A percentile compares a stretch with the other conserved stretches of the same genome.
phyloP scores from a whole-genome alignment of 2,329 filamentous ascomycete genomes.

The Alternaria arborescens region DNA sequence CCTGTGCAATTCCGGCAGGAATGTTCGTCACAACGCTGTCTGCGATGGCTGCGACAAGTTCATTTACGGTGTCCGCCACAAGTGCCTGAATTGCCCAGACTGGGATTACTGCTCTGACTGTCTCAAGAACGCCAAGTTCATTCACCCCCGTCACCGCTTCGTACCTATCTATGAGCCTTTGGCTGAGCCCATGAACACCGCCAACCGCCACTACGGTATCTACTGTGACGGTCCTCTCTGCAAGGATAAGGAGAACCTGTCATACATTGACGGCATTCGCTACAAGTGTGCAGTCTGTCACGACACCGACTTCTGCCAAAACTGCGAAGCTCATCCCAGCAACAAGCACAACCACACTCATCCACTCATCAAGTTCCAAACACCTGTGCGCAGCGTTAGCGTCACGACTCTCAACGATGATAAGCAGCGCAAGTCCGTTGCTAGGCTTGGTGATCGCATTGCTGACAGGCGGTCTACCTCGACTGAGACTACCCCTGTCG shows the following conservation, averaged over 20 bases:
- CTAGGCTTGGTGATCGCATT: conserved; percentile 74
- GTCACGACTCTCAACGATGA: conserved; percentile 86
- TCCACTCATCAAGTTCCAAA: conserved; percentile 96
- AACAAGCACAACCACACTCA: conserved; percentile 95
- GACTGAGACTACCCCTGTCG: conserved; percentile 60
- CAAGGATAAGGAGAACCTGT: conserved; percentile 62
- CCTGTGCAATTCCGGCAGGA: conserved; percentile 81
- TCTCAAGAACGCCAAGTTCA: conserved; percentile 69
- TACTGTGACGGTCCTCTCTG: conserved; percentile 96
- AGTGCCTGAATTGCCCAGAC: conserved; percentile 95
- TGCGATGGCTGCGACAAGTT: conserved; percentile 93
- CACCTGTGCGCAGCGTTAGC: conserved; percentile 84
- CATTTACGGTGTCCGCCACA: conserved; percentile 90
- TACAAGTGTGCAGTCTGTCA: conserved; percentile 98
- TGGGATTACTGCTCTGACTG: conserved; percentile 94
- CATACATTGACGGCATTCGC: conserved; percentile 80
- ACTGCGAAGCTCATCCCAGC: conserved; percentile 85
- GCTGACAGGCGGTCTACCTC: conserved; percentile 55
- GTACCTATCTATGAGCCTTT: conserved; percentile 83
- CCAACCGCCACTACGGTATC: conserved; percentile 77
- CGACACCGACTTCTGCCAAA: conserved; percentile 93
- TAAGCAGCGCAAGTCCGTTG: conserved; percentile 69
- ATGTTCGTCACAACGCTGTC: conserved; percentile 83
- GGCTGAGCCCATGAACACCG: conserved; percentile 56
- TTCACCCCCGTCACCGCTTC: conserved; percentile 87